phyloP scores from a whole-genome alignment of 495 filamentous ascomycete genomes.

The Penicillium coffeae region DNA sequence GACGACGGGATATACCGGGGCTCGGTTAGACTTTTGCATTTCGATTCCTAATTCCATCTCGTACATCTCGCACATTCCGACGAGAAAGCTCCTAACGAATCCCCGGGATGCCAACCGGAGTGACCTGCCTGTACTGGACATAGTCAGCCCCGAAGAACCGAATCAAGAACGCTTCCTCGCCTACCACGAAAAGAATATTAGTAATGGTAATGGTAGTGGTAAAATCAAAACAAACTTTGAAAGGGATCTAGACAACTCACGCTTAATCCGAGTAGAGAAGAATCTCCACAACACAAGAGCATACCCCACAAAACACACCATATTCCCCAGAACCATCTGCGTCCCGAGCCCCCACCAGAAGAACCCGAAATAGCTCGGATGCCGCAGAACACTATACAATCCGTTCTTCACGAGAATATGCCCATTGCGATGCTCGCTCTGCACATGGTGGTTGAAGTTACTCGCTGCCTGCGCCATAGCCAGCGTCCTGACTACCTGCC shows the following conservation, averaged over 20 bases:
- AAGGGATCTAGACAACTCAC: conserved; percentile 41
- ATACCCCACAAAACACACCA: conserved; percentile 71
- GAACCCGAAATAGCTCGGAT: conserved; percentile 95
- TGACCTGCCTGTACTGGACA: conserved; percentile 60
- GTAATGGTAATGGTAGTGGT: conserved; percentile 1
- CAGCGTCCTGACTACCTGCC: conserved; percentile 66
- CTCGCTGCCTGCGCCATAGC: conserved; percentile 88
- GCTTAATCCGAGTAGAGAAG: conserved; percentile 65
- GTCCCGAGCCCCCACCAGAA: conserved; percentile 98
- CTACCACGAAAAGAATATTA: conserved; percentile 24
- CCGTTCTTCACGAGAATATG: conserved; percentile 80
- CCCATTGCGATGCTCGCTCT: conserved; percentile 56
- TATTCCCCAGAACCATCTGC: conserved; percentile 85
- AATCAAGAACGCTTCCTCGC: conserved; percentile 74
- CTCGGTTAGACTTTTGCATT: too few species aligned
- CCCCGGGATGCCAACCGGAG: conserved; percentile 75
- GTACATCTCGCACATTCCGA: neutral
- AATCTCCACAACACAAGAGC: conserved; percentile 76
- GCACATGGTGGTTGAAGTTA: conserved; percentile 89
- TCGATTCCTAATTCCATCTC: too few species aligned
- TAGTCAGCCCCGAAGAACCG: conserved; percentile 86
- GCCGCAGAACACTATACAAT: conserved; percentile 59
- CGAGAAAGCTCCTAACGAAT: conserved; percentile 18
- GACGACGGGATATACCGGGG: too few species aligned
- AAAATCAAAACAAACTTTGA: neutral